Evolutionary conservation across 805 yeast genomes (phyloP).

Genomic region (Candida saitoana): DNA sequence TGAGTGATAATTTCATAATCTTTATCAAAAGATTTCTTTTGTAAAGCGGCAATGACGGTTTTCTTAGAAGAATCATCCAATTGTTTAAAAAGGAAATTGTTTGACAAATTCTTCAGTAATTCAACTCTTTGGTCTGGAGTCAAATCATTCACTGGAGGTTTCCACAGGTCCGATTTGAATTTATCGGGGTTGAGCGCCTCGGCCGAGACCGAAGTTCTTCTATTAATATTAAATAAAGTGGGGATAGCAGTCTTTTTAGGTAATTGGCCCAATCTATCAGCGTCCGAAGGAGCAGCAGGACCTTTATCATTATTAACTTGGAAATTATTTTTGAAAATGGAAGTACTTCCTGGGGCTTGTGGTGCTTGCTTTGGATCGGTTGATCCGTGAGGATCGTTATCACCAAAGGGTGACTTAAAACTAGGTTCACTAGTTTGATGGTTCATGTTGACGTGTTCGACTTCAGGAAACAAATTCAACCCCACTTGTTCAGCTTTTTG

Average conservation of each 20-base stretch:
- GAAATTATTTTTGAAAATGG: constrained; percentile 26
- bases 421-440: constrained; percentile 37
- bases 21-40: constrained; percentile 58
- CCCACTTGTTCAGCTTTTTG: constrained; percentile 48
- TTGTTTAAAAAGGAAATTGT: constrained; percentile 80
- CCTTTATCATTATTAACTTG: constrained; percentile 12
- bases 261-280: constrained; percentile 13
- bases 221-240: constrained; percentile 63
- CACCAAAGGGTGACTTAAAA: constrained; percentile 61
- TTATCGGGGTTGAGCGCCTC: constrained; percentile 78
- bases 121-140: constrained; percentile 60
- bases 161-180: constrained; percentile 65
- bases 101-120: constrained; percentile 65
- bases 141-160: constrained; percentile 65
- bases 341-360: constrained; percentile 4
- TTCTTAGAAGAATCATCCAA: constrained; percentile 73
- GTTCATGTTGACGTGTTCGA: constrained; percentile 29
- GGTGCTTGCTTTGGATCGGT: constrained; percentile 12
- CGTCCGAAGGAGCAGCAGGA: constrained; percentile 9
- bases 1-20: constrained; percentile 73
- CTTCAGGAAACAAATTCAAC: constrained; percentile 41
- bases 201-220: constrained; percentile 89
- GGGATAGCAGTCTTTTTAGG: constrained; percentile 39
- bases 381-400: constrained; percentile 58
- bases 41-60: constrained; percentile 79